Evolutionary conservation across 2,329 filamentous ascomycete species (phyloP), one percentile per base, ranked within the genome.

Genomic region (Harringtonia aguacate): DNA sequence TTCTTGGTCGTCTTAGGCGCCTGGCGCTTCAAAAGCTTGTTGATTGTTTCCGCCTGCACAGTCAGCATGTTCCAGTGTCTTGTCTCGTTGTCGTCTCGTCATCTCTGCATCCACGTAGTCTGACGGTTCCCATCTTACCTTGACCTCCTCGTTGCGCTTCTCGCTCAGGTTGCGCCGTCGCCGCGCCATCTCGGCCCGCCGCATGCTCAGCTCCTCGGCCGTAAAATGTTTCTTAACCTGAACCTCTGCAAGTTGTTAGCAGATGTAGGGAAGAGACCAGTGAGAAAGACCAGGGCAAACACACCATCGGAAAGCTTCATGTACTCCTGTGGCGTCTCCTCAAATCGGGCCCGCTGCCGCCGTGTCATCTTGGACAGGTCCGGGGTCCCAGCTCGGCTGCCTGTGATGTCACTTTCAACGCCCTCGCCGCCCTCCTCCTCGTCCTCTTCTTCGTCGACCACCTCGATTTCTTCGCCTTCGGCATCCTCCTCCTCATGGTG

Each of bases 11-110:
- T 77, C 61, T 90, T 89, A 21, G 85, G 81, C 1, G 85, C 84
- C 59, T 89, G 86, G 58, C 89, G 88, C 62, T 88, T 88, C 42
- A 92, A 77, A 2, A 92, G 77, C 56, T 89, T 88, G 68, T 92
- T 89, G 73, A 92, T 90, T 0, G 86, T 92, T 68, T 90, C 86
- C 75, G 87, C 86, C 84, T 89, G 46, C 21, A 15, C 12, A 27
- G 42, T 28, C 3, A 36, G 15, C 27, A 30, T 38, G 22, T 18
- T 12, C 27, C 15, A 10, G 38, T 47, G 10, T 13, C 31, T 17
- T 42, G 14, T 8, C 28, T 8, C 8, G 21, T 4, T 20, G 6
- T 8, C n/a, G 5, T 5, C 34, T 20, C n/a, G n/a, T 36, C 34
- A 18, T 48, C 12, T 28, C 13, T n/a, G n/a, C n/a, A n/a, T n/a